phyloP scores from a whole-genome alignment of 495 filamentous ascomycete species.

The Aspergillus avenaceus region DNA sequence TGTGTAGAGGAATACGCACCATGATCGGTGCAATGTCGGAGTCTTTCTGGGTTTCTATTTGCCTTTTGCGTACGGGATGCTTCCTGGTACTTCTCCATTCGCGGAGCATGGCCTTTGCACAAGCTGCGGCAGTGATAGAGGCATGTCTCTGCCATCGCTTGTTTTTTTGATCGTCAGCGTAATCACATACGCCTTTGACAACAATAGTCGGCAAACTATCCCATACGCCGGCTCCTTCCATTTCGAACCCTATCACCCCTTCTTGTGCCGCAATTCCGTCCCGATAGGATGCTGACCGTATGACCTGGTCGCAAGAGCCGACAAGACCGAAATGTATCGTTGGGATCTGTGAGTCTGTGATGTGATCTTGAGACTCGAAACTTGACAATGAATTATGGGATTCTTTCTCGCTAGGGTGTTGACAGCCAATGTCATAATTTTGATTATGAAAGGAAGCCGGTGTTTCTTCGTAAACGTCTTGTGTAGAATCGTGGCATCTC shows the following conservation, averaged over 20 bases:
- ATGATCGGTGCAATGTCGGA: no score
- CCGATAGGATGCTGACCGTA: constrained; percentile 26
- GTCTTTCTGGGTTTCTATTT: no score
- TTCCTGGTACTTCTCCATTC: no score
- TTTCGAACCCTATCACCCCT: constrained; percentile 25
- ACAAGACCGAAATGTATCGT: constrained; percentile 22
- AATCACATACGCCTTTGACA: constrained; percentile 38
- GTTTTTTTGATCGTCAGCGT: constrained; percentile 41
- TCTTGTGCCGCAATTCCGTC: constrained; percentile 15
- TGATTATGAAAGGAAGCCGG: no score
- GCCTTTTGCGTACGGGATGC: no score
- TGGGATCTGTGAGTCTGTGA: constrained; percentile 1
- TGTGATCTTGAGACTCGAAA: constrained; percentile 1
- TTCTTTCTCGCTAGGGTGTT: no score
- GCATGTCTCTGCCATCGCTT: constrained; percentile 38
- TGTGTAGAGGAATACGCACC: no score
- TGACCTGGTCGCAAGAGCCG: constrained; percentile 26
- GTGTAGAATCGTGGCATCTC: no score
- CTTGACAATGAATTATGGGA: constrained; percentile 9
- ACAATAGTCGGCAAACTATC: constrained; percentile 26
- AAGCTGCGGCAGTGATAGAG: constrained; percentile 29
- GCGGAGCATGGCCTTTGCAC: constrained; percentile 21
- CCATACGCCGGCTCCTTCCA: constrained; percentile 31
- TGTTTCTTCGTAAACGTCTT: no score
- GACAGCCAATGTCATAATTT: no score